Evolutionary conservation across 179 eudicot species (phyloP).

Genomic region (Beta corolliflora): DNA sequence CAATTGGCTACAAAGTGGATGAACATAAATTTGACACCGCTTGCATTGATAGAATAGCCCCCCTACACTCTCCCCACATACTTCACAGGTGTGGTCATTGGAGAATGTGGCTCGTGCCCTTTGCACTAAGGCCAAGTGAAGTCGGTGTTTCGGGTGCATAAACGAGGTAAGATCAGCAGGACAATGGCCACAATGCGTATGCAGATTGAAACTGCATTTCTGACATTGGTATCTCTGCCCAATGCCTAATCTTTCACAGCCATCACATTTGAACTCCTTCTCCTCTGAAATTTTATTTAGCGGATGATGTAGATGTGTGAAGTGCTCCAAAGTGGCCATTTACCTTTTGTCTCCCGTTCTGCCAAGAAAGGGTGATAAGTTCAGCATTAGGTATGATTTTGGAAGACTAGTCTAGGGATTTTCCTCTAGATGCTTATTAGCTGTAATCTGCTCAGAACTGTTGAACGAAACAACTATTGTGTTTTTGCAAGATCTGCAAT

Average conservation of each 20-base stretch:
- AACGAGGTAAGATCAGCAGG: slow-evolving; percentile 14
- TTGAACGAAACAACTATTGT: background rate
- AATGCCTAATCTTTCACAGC: slow-evolving; percentile 26
- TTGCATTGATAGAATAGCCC: slow-evolving; percentile 24
- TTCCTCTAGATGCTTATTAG: background rate
- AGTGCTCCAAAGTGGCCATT: slow-evolving; percentile 28
- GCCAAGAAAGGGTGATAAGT: background rate
- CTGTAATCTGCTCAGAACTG: slow-evolving; percentile 13
- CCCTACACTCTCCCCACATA: slow-evolving; percentile 13
- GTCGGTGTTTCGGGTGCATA: slow-evolving; percentile 23
- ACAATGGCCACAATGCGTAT: slow-evolving; percentile 21
- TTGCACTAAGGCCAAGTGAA: slow-evolving; percentile 17
- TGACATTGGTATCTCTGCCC: slow-evolving; percentile 29
- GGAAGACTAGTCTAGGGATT: slow-evolving; percentile 1
- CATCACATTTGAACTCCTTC: slow-evolving; percentile 25
- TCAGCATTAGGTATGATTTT: background rate
- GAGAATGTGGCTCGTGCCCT: slow-evolving; percentile 9
- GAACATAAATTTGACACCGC: slow-evolving; percentile 22
- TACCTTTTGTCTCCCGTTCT: background rate
- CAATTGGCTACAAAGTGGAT: slow-evolving; percentile 27
- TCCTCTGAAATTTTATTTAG: slow-evolving; percentile 21
- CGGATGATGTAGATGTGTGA: slow-evolving; percentile 23
- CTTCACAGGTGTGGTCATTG: slow-evolving; percentile 12
- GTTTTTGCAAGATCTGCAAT: background rate
- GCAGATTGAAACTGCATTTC: slow-evolving; percentile 29